Conservation (phyloP, 192 early-diverging fungal genomes). For the Coemansia sp. region DNA sequence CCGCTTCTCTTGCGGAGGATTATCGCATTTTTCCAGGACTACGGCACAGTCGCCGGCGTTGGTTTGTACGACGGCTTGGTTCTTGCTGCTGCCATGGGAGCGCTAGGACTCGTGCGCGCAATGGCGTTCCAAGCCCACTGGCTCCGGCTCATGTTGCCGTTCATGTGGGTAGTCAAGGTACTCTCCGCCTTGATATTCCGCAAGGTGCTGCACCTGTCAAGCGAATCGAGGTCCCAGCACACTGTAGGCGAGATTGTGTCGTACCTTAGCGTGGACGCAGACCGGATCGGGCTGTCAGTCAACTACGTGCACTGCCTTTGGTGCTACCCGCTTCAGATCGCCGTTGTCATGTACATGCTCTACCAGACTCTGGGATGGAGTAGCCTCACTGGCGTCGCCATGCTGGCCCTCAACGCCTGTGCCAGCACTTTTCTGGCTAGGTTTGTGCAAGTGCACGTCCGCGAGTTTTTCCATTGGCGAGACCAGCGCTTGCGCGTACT, state of each 20-base stretch:
- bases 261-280: conserved; percentile 65
- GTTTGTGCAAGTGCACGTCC: not conserved
- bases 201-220: conserved; percentile 23
- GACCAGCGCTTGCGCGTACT: conserved; percentile 63
- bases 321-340: conserved; percentile 14
- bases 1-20: conserved; percentile 19
- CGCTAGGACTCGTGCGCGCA: not conserved
- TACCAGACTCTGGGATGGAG: conserved; percentile 23
- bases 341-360: conserved; percentile 13
- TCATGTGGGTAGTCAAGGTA: conserved; percentile 66
- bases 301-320: conserved; percentile 44
- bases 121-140: conserved; percentile 52
- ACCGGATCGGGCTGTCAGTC: conserved; percentile 9
- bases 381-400: conserved; percentile 2
- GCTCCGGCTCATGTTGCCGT: conserved; percentile 76
- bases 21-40: conserved; percentile 25
- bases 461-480: conserved; percentile 45
- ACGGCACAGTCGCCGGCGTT: not conserved
- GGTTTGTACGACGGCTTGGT: conserved; percentile 22
- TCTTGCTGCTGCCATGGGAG: conserved; percentile 27
- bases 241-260: conserved; percentile 78
- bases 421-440: conserved; percentile 62
- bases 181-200: conserved; percentile 18
- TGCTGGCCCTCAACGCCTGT: conserved; percentile 4
- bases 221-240: conserved; percentile 63